A percentile compares a stretch with the other conserved stretches of the same genome.
These are phyloP conservation scores for Xylaria sp. DNA, from an alignment of 2,329 filamentous ascomycete genomes.

Conservation along the genomic window DNA sequence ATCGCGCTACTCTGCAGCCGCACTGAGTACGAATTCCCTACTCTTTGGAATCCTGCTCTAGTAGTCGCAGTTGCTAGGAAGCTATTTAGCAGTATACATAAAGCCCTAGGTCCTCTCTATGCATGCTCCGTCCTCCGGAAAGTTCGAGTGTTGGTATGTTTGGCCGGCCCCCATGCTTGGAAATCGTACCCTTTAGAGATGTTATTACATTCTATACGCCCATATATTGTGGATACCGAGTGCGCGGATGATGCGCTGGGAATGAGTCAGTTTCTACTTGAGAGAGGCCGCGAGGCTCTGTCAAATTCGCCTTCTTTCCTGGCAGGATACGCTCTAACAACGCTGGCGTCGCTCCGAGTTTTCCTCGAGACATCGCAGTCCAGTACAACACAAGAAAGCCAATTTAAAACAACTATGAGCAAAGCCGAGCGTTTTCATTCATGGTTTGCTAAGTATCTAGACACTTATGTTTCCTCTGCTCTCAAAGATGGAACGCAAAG, in stretches of 20 bases:
- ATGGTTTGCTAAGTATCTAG: conserved; percentile 78
- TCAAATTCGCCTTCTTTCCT: conserved; percentile 73
- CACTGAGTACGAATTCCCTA: conserved; percentile 66
- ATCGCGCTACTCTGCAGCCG: conserved; percentile 78
- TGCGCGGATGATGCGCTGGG: conserved; percentile 92
- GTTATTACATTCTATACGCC: conserved; percentile 79
- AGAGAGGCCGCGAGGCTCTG: conserved; percentile 70
- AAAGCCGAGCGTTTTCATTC: conserved; percentile 76
- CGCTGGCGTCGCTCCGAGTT: conserved; percentile 76
- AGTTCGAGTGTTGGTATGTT: conserved; percentile 77
- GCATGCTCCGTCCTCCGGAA: conserved; percentile 87
- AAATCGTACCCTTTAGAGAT: conserved; percentile 87
- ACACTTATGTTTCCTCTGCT: conserved; percentile 61
- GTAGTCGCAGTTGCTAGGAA: conserved; percentile 76
- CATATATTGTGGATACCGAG: conserved; percentile 80
- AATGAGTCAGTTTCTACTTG: conserved; percentile 82
- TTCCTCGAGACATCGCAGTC: conserved; percentile 78
- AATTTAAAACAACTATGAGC: conserved; percentile 76
- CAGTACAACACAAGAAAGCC: conserved; percentile 82
- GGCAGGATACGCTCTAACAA: conserved; percentile 79
- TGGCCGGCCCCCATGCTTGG: conserved; percentile 76
- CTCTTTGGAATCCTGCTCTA: conserved; percentile 77
- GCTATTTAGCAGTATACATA: conserved; percentile 80
- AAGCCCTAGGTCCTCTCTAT: conserved; percentile 83
- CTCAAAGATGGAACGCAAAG: conserved; percentile 57